Percentiles rank a stretch among this genome's conserved stretches.
Conservation (phyloP, 2,329 filamentous ascomycete genomes). For the Clathrospora elynae region DNA sequence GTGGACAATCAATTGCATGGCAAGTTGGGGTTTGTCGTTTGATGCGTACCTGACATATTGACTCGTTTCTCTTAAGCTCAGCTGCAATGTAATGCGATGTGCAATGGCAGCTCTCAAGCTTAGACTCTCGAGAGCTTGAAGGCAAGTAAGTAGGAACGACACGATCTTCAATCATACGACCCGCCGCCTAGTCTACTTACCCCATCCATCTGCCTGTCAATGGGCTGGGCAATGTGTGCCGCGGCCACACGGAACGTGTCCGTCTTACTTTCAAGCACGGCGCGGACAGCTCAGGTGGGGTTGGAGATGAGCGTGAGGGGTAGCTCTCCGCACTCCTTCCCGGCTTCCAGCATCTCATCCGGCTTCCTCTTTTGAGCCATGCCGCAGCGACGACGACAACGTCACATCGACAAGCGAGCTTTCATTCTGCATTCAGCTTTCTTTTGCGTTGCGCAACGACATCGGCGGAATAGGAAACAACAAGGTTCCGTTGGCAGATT, state of each 20-base stretch:
- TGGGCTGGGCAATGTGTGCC: too few species aligned
- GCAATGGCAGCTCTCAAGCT: too few species aligned
- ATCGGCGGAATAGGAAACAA: too few species aligned
- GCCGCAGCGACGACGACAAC: too few species aligned
- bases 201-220: too few species aligned
- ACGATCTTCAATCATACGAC: background rate
- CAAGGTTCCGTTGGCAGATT: too few species aligned
- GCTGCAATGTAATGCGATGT: background rate
- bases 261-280: slow-evolving; percentile 1
- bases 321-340: slow-evolving; percentile 9
- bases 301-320: slow-evolving; percentile 9
- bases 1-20: background rate
- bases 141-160: background rate
- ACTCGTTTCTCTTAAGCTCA: background rate
- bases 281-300: slow-evolving; percentile 8
- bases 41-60: slow-evolving; percentile 13
- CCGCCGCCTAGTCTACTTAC: too few species aligned
- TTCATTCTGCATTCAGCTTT: background rate
- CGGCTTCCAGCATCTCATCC: slow-evolving; percentile 5
- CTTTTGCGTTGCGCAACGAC: background rate
- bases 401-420: too few species aligned
- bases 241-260: slow-evolving; percentile 9
- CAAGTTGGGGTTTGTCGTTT: too few species aligned
- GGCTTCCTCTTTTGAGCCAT: slow-evolving; percentile 7
- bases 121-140: background rate